Conservation (phyloP, 495 filamentous ascomycete species). For the Annulohypoxylon stygium region DNA sequence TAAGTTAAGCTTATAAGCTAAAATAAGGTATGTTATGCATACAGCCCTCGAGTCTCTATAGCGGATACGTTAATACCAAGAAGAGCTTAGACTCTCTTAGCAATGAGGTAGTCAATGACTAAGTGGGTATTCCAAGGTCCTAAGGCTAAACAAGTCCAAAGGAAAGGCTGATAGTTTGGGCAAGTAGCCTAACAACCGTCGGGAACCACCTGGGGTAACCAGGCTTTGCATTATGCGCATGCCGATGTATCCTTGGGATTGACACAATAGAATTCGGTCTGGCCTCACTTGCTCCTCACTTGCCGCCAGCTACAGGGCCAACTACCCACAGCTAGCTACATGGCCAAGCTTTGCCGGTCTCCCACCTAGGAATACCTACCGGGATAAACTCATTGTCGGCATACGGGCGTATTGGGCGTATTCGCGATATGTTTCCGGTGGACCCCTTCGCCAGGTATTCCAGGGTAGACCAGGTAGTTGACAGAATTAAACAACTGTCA, state of each 20-base stretch:
- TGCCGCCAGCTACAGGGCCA: not conserved
- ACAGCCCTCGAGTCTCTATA: conserved; percentile 16
- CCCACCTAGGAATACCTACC: conserved; percentile 8
- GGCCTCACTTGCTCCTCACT: not conserved
- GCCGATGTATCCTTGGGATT: conserved; percentile 15
- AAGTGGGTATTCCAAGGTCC: conserved; percentile 36
- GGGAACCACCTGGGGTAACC: conserved; percentile 21
- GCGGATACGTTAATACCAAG: conserved; percentile 21
- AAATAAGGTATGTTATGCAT: conserved; percentile 38
- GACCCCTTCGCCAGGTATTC: not conserved
- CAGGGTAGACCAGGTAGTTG: conserved; percentile 2
- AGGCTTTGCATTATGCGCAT: conserved; percentile 16
- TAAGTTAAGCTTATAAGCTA: conserved; percentile 12
- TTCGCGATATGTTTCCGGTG: conserved; percentile 16
- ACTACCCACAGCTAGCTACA: not conserved
- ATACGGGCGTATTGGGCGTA: conserved; percentile 23
- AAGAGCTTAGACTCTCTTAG: conserved; percentile 27
- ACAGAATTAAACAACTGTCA: conserved; percentile 12
- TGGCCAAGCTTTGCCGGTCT: conserved; percentile 10
- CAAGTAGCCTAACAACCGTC: conserved; percentile 26
- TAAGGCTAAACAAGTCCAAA: conserved; percentile 18
- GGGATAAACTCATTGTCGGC: conserved; percentile 2
- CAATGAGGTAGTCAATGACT: conserved; percentile 17
- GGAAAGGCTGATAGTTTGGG: conserved; percentile 15
- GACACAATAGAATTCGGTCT: conserved; percentile 12